Evolutionary conservation across 176 grass and related monocot genomes (phyloP).

Genomic region (Bothriochloa decipiens): DNA sequence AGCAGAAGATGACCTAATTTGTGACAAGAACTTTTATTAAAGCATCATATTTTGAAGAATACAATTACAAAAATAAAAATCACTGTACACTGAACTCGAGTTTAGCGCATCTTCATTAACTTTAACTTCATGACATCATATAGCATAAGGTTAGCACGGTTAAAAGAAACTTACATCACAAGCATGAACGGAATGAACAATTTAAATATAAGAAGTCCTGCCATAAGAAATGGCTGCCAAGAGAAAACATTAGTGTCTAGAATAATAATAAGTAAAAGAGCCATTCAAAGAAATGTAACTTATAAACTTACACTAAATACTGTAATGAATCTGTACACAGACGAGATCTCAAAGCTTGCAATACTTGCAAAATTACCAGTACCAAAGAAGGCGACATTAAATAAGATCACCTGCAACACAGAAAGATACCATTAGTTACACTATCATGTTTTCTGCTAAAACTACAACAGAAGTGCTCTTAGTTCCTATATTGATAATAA

Average conservation of each 20-base stretch:
- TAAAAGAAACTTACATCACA: slow-evolving; percentile 81
- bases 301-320: slow-evolving; percentile 84
- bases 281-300: slow-evolving; percentile 33
- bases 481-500: neutral
- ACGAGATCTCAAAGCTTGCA: slow-evolving; percentile 99
- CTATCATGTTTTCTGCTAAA: slow-evolving; percentile 33
- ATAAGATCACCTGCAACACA: slow-evolving; percentile 79
- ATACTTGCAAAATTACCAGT: slow-evolving; percentile 99
- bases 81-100: neutral
- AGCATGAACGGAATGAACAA: slow-evolving; percentile 97
- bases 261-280: slow-evolving; percentile 34
- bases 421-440: slow-evolving; percentile 26
- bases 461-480: neutral
- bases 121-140: slow-evolving; percentile 5
- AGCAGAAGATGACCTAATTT: slow-evolving; percentile 11
- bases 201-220: slow-evolving; percentile 96
- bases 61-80: neutral
- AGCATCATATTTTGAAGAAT: slow-evolving; percentile 19
- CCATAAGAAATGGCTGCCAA: slow-evolving; percentile 95
- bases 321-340: slow-evolving; percentile 97
- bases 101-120: slow-evolving; percentile 35
- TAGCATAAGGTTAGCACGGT: slow-evolving; percentile 16
- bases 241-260: slow-evolving; percentile 35
- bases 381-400: slow-evolving; percentile 98
- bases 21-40: slow-evolving; percentile 14